Conservation (phyloP, 23 red algal genomes). For the Agarophyton chilense region DNA sequence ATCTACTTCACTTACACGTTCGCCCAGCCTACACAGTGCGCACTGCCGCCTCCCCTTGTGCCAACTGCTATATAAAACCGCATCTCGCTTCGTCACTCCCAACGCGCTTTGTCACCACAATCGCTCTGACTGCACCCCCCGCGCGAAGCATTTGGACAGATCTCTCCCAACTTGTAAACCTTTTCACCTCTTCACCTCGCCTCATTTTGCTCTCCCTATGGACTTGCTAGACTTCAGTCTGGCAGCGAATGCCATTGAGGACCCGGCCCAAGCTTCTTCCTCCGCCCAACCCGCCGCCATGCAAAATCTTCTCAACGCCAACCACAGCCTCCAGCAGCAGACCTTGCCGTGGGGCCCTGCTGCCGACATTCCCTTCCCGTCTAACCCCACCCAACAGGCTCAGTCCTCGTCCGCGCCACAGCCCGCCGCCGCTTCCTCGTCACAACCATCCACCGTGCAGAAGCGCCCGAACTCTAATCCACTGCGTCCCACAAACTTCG, state of each 20-base stretch:
- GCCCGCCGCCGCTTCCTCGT: not conserved
- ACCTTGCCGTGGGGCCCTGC: not conserved
- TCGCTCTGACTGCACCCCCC: not conserved
- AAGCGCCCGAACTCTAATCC: not conserved
- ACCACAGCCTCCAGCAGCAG: not conserved
- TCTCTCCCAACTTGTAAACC: too few relatives aligned
- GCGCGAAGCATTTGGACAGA: too few relatives aligned
- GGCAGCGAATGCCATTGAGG: not conserved
- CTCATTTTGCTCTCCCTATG: too few relatives aligned
- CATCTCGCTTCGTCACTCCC: not conserved
- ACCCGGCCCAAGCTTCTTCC: not conserved
- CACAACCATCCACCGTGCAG: not conserved
- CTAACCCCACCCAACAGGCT: not conserved
- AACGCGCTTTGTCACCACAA: not conserved
- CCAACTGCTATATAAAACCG: not conserved
- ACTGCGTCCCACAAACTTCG: conserved; percentile 2
- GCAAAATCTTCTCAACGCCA: conserved; percentile 13
- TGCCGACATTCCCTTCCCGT: not conserved
- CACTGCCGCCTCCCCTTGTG: not conserved
- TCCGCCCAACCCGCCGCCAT: not conserved
- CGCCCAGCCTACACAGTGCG: not conserved
- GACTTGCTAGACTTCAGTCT: conserved; percentile 15
- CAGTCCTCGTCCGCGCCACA: not conserved
- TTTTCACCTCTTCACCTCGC: too few relatives aligned
- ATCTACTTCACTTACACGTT: not conserved